Evolutionary conservation across 768 basidiomycete genomes (phyloP).

Genomic region (Lentinula detonsa): DNA sequence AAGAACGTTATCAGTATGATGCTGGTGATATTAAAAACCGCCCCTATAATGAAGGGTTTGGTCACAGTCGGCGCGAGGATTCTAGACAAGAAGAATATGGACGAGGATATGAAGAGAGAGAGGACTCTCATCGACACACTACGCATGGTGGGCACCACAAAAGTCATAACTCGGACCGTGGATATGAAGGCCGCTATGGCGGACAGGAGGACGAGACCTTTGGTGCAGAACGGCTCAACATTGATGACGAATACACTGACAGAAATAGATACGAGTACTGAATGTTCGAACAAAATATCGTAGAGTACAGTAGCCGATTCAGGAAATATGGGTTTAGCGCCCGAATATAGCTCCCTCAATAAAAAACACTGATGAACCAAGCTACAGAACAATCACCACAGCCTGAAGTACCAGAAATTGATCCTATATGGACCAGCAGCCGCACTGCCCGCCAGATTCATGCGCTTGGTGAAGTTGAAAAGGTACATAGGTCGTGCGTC

Average conservation of each 20-base stretch:
- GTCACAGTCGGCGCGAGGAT: slow-evolving; percentile 4
- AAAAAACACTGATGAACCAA: slow-evolving; percentile 17
- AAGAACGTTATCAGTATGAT: slow-evolving; percentile 8
- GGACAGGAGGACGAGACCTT: slow-evolving; percentile 12
- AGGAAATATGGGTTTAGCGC: background rate
- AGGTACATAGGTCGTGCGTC: slow-evolving; percentile 31
- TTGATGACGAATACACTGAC: slow-evolving; percentile 10
- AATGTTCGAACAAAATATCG: background rate
- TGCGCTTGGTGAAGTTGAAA: slow-evolving; percentile 75
- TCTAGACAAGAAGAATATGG: slow-evolving; percentile 13
- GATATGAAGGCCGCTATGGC: slow-evolving; percentile 11
- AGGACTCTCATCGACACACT: background rate
- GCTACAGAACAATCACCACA: slow-evolving; percentile 20
- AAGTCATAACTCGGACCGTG: slow-evolving; percentile 7
- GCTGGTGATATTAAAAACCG: background rate
- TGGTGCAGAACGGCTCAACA: slow-evolving; percentile 9
- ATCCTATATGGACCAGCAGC: slow-evolving; percentile 79
- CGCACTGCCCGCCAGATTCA: slow-evolving; percentile 78
- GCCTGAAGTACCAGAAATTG: slow-evolving; percentile 41
- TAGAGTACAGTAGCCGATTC: background rate
- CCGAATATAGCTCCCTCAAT: background rate
- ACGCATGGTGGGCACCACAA: background rate
- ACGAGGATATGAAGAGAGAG: slow-evolving; percentile 3
- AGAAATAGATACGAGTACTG: slow-evolving; percentile 17
- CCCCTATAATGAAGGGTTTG: slow-evolving; percentile 7